phyloP scores from a whole-genome alignment of 2,329 filamentous ascomycete species.

The Colletotrichum tropicicola region DNA sequence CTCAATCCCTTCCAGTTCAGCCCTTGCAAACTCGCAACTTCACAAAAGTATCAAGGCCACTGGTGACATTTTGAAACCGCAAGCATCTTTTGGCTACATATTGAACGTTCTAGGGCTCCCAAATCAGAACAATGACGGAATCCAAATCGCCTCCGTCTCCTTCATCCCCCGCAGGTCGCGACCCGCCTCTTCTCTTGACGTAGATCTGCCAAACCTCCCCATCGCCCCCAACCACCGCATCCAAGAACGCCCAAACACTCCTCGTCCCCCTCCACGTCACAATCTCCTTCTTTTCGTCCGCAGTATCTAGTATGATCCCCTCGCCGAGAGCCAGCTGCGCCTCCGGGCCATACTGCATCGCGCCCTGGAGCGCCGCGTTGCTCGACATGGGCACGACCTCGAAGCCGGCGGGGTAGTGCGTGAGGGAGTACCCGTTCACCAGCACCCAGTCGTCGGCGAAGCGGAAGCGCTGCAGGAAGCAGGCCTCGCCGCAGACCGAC shows the following conservation, averaged over 20 bases:
- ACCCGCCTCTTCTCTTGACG: conserved; percentile 39
- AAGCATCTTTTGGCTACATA: background rate
- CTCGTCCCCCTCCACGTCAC: conserved; percentile 46
- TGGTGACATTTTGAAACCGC: background rate
- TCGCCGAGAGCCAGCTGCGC: conserved; percentile 34
- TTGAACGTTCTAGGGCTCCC: conserved; percentile 41
- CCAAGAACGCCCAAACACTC: conserved; percentile 51
- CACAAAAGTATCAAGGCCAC: too few species aligned
- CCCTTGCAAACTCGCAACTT: too few species aligned
- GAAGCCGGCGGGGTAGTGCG: conserved; percentile 50
- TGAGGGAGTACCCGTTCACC: conserved; percentile 56
- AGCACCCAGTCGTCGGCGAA: conserved; percentile 58
- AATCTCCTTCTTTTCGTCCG: conserved; percentile 38
- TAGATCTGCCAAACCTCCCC: conserved; percentile 58
- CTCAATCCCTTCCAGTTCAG: too few species aligned
- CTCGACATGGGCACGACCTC: conserved; percentile 29
- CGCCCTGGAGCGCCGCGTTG: conserved; percentile 8
- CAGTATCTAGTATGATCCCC: conserved; percentile 43
- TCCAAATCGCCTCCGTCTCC: conserved; percentile 38
- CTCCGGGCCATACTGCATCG: conserved; percentile 22
- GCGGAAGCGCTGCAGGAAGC: conserved; percentile 56
- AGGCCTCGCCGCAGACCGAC: conserved; percentile 53
- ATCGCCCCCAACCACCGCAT: conserved; percentile 43
- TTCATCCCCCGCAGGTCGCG: background rate
- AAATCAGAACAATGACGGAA: conserved; percentile 51